Conservation (phyloP, 371 early-diverging fungal species). For the Apophysomyces trapeziformis region DNA sequence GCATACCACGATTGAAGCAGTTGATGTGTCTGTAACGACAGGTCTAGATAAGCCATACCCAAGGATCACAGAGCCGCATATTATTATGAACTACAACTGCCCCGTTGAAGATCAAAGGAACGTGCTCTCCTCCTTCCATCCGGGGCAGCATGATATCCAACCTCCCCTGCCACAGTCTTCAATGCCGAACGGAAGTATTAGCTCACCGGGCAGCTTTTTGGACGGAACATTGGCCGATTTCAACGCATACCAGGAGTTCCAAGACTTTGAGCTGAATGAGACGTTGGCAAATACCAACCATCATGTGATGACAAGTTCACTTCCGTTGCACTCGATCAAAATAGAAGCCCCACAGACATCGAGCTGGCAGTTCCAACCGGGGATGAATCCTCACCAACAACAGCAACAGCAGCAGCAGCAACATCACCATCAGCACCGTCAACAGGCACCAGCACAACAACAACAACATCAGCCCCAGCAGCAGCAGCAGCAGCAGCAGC, state of each 20-base stretch:
- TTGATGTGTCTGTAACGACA: conserved; percentile 5
- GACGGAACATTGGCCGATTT: conserved; percentile 7
- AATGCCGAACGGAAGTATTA: conserved; percentile 3
- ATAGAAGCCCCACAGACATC: conserved; percentile 6
- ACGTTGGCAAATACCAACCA: conserved; percentile 9
- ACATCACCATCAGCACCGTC: conserved; percentile 18
- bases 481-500: conserved; percentile 17
- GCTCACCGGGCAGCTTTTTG: conserved; percentile 7
- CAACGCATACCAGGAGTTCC: conserved; percentile 7
- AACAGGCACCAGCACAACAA: conserved; percentile 22
- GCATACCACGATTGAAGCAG: conserved; percentile 4
- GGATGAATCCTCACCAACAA: conserved; percentile 7
- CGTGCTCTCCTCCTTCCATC: conserved; percentile 12
- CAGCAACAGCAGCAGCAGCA: conserved; percentile 20
- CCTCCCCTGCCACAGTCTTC: conserved; percentile 11
- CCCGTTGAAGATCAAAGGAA: conserved; percentile 12
- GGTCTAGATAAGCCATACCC: neutral
- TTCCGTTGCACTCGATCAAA: conserved; percentile 8
- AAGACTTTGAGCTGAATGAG: conserved; percentile 7
- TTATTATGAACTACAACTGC: conserved; percentile 11
- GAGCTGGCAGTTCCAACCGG: conserved; percentile 15
- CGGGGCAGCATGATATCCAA: conserved; percentile 8
- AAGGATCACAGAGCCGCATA: conserved; percentile 11
- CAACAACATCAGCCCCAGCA: conserved; percentile 17
- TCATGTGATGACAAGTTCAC: conserved; percentile 10